A percentile compares a stretch with the other conserved stretches of the same genome.
phyloP scores from a whole-genome alignment of 208 protist genomes.

The Herpetomonas tarakana region DNA sequence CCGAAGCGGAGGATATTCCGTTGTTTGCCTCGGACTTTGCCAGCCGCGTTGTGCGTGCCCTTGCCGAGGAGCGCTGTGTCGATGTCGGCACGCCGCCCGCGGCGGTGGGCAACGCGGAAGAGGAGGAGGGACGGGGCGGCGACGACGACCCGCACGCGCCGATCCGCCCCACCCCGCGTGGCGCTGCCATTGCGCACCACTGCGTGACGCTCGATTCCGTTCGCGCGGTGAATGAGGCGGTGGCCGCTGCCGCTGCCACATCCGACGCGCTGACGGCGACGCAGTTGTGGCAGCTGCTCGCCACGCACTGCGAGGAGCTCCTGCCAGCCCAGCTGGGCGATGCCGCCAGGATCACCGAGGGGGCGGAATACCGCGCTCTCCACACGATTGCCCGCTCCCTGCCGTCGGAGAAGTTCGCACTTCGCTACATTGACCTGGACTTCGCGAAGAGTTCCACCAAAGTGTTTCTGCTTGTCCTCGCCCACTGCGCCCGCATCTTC shows the following conservation, averaged over 20 bases:
- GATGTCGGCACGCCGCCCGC: slow-evolving; percentile 7
- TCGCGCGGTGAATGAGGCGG: slow-evolving; percentile 34
- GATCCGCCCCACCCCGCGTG: slow-evolving; percentile 50
- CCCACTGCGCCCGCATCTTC: slow-evolving; percentile 71
- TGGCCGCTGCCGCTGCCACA: slow-evolving; percentile 13
- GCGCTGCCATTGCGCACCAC: slow-evolving; percentile 57
- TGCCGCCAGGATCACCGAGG: slow-evolving; percentile 49
- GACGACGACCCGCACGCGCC: slow-evolving; percentile 42
- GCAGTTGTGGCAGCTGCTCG: slow-evolving; percentile 42
- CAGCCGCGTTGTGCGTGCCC: slow-evolving; percentile 38
- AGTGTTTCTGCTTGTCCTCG: slow-evolving; percentile 67
- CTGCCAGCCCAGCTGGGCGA: slow-evolving; percentile 54
- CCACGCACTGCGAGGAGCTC: slow-evolving; percentile 50
- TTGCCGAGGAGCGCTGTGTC: slow-evolving; percentile 56
- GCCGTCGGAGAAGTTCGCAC: slow-evolving; percentile 27
- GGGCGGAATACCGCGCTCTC: slow-evolving; percentile 53
- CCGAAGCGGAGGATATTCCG: slow-evolving; percentile 54
- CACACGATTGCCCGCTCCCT: slow-evolving; percentile 66
- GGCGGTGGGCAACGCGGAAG: background rate
- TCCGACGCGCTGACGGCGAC: slow-evolving; percentile 19
- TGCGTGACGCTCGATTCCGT: slow-evolving; percentile 55
- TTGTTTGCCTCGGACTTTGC: slow-evolving; percentile 77
- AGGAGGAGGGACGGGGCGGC: slow-evolving; percentile 22
- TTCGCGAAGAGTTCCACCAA: slow-evolving; percentile 51
- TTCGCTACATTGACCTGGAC: slow-evolving; percentile 69